Evolutionary conservation across 352 stramenopile species (phyloP), one percentile per base, ranked within the genome.

Genomic region (Thalassiosira pacifica): DNA sequence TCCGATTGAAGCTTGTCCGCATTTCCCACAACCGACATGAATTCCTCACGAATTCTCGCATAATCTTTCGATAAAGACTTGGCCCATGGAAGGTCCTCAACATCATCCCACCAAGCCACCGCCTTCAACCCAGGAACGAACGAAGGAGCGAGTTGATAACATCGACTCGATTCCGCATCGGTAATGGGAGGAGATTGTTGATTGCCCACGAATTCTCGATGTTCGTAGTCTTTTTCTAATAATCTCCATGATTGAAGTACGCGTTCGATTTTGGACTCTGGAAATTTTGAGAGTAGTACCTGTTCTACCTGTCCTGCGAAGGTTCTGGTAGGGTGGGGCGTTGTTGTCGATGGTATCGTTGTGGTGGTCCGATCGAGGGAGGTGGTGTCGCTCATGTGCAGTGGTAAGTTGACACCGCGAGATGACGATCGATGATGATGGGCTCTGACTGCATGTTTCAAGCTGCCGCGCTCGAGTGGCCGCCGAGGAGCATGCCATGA

Each of bases 291-390:
- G 9, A 89, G 53, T 0, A 95, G 55, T 18, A 76, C 88, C 48
- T 85, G 69, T 82, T 94, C 91, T 0, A 95, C 87, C 59, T 90
- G 75, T 31, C 90, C 88, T 26, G 91, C 91, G 79, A 93, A 92
- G 27, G 90, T 92, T 52, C 86, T 76, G 8, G 76, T 71, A 31
- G 83, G 63, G 18, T 92, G 71, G 5, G 89, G 85, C n/a, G 70
- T 73, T 3, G 45, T 67, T 3, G 76, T 83, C 34, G 78, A 26
- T 71, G 90, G 86, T 0, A 86, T 11, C 13, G 65, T 83, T 18
- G 71, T 83, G 26, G 66, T 75, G 26, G 82, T 70, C 48, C 82
- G 48, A 80, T 84, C 65, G 27, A 82, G 77, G 52, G 63, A 63
- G 37, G 40, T 22, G 27, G 48, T 31, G 29, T 24, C 67, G 67